Evolutionary conservation across 2,329 filamentous ascomycete species (phyloP).

Genomic region (Albophoma yamanashiensis): DNA sequence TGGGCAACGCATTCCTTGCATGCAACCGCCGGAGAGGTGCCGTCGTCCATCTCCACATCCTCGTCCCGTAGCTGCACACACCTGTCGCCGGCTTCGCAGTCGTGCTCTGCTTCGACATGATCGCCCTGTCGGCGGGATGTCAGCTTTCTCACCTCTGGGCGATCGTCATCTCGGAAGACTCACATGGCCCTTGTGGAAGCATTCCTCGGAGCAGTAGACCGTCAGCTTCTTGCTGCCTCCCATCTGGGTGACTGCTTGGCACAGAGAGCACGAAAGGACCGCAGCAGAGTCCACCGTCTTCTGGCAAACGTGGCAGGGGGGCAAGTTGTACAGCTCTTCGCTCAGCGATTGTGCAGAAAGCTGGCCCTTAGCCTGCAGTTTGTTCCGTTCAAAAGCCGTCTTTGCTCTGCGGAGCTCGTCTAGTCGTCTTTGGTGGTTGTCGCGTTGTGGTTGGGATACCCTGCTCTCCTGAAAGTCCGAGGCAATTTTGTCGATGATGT

Average conservation of each 20-base stretch:
- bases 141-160: slow-evolving; percentile 7
- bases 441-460: slow-evolving; percentile 22
- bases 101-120: slow-evolving; percentile 27
- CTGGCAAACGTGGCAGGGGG: slow-evolving; percentile 28
- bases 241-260: slow-evolving; percentile 29
- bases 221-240: slow-evolving; percentile 23
- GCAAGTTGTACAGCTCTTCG: slow-evolving; percentile 24
- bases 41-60: slow-evolving; percentile 27
- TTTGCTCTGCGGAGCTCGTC: slow-evolving; percentile 37
- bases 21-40: slow-evolving; percentile 17
- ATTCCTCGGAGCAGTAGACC: slow-evolving; percentile 34
- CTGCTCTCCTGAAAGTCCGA: slow-evolving; percentile 18
- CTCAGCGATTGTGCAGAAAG: slow-evolving; percentile 15
- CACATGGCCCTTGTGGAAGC: slow-evolving; percentile 29
- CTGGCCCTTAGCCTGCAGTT: slow-evolving; percentile 24
- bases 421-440: slow-evolving; percentile 26
- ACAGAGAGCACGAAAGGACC: slow-evolving; percentile 32
- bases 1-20: slow-evolving; percentile 31
- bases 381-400: slow-evolving; percentile 36
- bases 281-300: slow-evolving; percentile 20
- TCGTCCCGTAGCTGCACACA: slow-evolving; percentile 29
- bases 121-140: slow-evolving; percentile 19
- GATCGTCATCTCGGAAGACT: slow-evolving; percentile 9
- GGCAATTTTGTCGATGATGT: slow-evolving; percentile 21
- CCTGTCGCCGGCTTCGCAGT: slow-evolving; percentile 27